Evolutionary conservation across 2,329 filamentous ascomycete species (phyloP), one percentile per base, ranked within the genome.

Genomic region (Fusarium lyarnte): DNA sequence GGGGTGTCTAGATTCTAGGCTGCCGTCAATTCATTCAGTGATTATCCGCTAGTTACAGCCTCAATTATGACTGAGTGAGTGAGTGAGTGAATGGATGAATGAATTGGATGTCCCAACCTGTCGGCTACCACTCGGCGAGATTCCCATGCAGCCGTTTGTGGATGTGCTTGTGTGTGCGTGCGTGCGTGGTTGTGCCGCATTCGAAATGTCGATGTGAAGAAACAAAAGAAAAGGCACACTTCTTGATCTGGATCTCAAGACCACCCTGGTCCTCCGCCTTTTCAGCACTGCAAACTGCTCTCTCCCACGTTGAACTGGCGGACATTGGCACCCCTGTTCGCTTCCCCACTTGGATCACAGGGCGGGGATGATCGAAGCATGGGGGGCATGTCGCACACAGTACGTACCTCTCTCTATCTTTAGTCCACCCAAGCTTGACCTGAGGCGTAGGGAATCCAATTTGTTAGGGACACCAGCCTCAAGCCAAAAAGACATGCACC

Each of bases 301-400:
- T 74, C 69, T 58, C 59, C 42, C 70, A 76, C 70, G 65, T 75
- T 76, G 61, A 76, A 76, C 65, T 74, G 74, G 74, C 74, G 75
- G 75, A 74, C 66, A 43, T 62, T 61, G 69, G 53, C 42, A 70
- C 53, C 70, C 73, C 45, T 21, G 69, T 38, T 51, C 35, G 4
- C 27, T 66, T 54, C 49, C 46, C 69, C 62, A 65, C 70, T 57
- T 59, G 47, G 14, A 53, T 69, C 68, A 71, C 62, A 70, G 55
- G 60, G 58, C 51, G 69, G 71, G 63, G 63, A 67, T 70, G 57
- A 66, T 59, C 65, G 70, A 58, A 69, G 66, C 60, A 53, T 63
- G 69, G 53, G 27, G 27, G 25, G 25, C 25, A 25, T 25, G 25
- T 25, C 25, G 5, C 25, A 25, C 25, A 25, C 25, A 25, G 41